Conservation (phyloP, 1,284 basidiomycete genomes). For the Cutaneotrichosporon cyanovorans region DNA sequence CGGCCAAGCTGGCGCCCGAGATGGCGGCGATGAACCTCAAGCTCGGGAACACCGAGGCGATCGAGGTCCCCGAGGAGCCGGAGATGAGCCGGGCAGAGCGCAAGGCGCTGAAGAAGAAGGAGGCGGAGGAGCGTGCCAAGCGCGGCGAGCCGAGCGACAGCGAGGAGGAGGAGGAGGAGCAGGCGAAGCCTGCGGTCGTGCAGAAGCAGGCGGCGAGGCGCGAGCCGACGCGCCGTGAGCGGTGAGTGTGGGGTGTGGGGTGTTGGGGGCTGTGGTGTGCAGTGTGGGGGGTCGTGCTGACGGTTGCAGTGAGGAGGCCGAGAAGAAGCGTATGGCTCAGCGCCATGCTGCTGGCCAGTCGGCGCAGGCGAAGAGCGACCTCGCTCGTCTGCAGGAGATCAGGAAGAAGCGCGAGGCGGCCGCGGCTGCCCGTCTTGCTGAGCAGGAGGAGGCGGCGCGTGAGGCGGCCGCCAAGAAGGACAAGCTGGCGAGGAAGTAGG, state of each 20-base stretch:
- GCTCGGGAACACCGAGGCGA: constrained; percentile 40
- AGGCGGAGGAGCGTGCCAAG: constrained; percentile 48
- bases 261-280: too few relatives aligned
- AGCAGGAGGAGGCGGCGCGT: constrained; percentile 54
- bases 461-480: constrained; percentile 43
- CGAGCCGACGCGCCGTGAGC: constrained; percentile 61
- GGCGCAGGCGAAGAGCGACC: constrained; percentile 74
- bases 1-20: constrained; percentile 37
- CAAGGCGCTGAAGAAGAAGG: constrained; percentile 62
- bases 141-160: constrained; percentile 48
- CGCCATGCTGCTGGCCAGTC: constrained; percentile 68
- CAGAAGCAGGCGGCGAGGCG: constrained; percentile 19
- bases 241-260: constrained; percentile 50
- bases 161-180: constrained; percentile 48
- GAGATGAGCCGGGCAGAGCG: constrained; percentile 60
- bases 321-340: constrained; percentile 65
- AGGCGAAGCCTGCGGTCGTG: constrained; percentile 8
- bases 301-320: constrained; percentile 67
- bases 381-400: constrained; percentile 78
- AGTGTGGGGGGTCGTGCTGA: neutral
- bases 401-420: constrained; percentile 75
- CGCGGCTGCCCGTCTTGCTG: constrained; percentile 72
- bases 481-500: constrained; percentile 3
- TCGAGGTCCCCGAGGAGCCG: constrained; percentile 36
- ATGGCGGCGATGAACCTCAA: constrained; percentile 43